Evolutionary conservation across 2,329 filamentous ascomycete genomes (phyloP).

Genomic region (Monosporascus sp.): DNA sequence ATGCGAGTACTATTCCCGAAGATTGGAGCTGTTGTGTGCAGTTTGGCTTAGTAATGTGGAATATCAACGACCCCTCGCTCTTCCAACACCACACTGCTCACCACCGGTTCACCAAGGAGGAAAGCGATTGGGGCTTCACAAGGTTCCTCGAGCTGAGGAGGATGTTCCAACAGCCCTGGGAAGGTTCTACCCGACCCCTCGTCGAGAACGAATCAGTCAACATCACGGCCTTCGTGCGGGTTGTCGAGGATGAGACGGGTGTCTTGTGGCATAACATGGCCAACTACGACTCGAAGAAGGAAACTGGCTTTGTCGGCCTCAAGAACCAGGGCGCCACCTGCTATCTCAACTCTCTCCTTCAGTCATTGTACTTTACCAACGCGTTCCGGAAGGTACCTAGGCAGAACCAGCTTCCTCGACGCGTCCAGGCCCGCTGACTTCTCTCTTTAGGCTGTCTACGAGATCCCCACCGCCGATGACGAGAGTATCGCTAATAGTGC

Average conservation of each 20-base stretch:
- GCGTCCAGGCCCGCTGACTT: conserved; percentile 6
- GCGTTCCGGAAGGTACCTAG: conserved; percentile 77
- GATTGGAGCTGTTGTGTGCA: conserved; percentile 97
- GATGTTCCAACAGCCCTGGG: conserved; percentile 76
- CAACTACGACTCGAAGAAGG: conserved; percentile 98
- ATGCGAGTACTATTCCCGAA: conserved; percentile 67
- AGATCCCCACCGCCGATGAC: conserved; percentile 88
- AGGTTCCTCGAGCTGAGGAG: conserved; percentile 83
- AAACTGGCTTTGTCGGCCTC: conserved; percentile 93
- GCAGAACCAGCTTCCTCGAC: too few relatives aligned
- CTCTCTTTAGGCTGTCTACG: conserved; percentile 72
- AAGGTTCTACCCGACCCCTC: conserved; percentile 62
- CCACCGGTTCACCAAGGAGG: conserved; percentile 92
- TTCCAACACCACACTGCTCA: conserved; percentile 79
- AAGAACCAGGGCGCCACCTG: conserved; percentile 95
- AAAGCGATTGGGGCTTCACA: conserved; percentile 99
- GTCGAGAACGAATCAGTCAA: conserved; percentile 73
- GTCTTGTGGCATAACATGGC: conserved; percentile 88
- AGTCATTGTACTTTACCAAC: conserved; percentile 83
- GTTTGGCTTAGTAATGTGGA: conserved; percentile 91
- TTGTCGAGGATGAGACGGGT: conserved; percentile 82
- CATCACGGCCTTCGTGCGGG: conserved; percentile 75
- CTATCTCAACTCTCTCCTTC: conserved; percentile 79
- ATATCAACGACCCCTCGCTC: conserved; percentile 84
- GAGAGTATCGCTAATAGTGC: conserved; percentile 80